These are phyloP conservation scores for Camelina laxa DNA, from an alignment of 345 rosid species.

Conservation along the genomic window DNA sequence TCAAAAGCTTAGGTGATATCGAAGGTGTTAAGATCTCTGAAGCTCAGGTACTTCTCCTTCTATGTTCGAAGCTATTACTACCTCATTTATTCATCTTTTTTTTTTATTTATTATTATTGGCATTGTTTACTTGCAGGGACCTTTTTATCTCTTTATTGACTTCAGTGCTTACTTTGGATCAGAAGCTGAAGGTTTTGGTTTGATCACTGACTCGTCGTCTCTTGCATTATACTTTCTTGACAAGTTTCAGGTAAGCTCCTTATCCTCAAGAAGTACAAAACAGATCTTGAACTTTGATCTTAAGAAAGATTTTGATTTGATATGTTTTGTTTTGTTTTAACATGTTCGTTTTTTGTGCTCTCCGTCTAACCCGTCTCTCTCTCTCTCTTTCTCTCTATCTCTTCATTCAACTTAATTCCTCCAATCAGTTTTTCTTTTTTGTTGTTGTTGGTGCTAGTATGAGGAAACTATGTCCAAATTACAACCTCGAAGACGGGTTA, in stretches of 20 bases:
- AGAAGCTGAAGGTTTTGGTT: slow-evolving; percentile 79
- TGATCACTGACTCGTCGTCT: slow-evolving; percentile 64
- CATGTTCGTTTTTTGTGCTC: background rate
- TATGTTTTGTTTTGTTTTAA: too few species aligned
- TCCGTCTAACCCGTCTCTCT: too few species aligned
- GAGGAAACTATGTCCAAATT: too few species aligned
- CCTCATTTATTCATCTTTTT: background rate
- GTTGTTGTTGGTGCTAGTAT: too few species aligned
- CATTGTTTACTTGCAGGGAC: slow-evolving; percentile 68
- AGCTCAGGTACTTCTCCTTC: slow-evolving; percentile 67
- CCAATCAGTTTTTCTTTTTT: too few species aligned
- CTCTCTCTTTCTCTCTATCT: too few species aligned
- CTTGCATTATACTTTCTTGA: slow-evolving; percentile 68
- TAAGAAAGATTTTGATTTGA: background rate
- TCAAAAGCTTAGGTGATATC: slow-evolving; percentile 73
- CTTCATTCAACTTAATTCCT: too few species aligned
- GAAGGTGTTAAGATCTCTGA: slow-evolving; percentile 82
- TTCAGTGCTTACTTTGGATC: slow-evolving; percentile 81
- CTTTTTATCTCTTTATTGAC: slow-evolving; percentile 88
- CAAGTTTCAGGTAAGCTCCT: slow-evolving; percentile 44
- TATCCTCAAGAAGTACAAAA: background rate
- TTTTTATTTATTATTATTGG: slow-evolving; percentile 9
- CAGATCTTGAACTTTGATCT: background rate
- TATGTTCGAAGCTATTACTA: background rate
- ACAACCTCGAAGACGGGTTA: too few species aligned